Evolutionary conservation across 1,284 basidiomycete genomes (phyloP).

Genomic region (Malassezia yamatoensis): DNA sequence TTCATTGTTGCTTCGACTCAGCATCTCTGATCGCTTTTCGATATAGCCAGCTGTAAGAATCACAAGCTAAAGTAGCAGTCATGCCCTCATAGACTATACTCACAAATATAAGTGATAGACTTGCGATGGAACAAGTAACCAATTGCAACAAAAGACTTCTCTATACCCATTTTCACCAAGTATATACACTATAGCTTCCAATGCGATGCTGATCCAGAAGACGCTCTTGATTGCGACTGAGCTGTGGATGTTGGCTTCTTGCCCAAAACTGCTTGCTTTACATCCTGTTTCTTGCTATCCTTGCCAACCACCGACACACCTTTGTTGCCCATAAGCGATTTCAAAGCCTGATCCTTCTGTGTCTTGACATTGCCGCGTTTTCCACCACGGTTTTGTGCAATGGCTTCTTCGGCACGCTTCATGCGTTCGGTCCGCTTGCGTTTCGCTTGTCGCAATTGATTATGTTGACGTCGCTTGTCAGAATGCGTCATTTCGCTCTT

Average conservation of each 20-base stretch:
- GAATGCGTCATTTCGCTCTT: conserved; percentile 72
- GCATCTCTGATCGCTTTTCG: too few species aligned
- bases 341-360: conserved; percentile 43
- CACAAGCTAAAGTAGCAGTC: too few species aligned
- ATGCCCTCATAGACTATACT: too few species aligned
- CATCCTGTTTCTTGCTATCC: conserved; percentile 13
- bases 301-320: conserved; percentile 35
- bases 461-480: conserved; percentile 59
- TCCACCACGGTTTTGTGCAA: conserved; percentile 56
- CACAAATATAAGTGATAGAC: too few species aligned
- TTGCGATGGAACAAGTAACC: too few species aligned
- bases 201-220: background rate
- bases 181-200: conserved; percentile 15
- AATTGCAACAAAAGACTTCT: too few species aligned
- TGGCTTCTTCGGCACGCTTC: conserved; percentile 56
- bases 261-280: conserved; percentile 7
- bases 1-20: too few species aligned
- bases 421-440: conserved; percentile 65
- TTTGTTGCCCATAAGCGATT: conserved; percentile 40
- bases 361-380: conserved; percentile 25
- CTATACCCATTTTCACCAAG: too few species aligned
- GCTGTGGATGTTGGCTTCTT: background rate
- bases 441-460: conserved; percentile 53
- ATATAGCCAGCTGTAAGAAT: too few species aligned
- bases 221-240: background rate